phyloP scores from a whole-genome alignment of 257 asterid species.

The Apocynum venetum region DNA sequence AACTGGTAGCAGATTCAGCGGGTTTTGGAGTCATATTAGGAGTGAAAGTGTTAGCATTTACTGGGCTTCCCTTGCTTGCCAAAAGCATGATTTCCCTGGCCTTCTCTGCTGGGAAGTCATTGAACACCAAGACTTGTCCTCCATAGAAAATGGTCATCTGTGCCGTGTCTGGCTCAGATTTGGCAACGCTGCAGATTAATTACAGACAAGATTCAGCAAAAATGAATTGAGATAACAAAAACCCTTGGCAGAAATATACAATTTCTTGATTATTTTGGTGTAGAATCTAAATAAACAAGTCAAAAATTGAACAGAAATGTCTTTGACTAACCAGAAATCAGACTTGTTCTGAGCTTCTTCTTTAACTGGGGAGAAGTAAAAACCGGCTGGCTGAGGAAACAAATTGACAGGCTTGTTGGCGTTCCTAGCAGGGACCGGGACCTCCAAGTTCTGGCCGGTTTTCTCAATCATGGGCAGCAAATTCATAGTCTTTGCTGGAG shows the following conservation, averaged over 20 bases:
- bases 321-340: constrained; percentile 5
- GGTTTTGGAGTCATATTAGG: not conserved
- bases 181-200: constrained; percentile 9
- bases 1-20: constrained; percentile 18
- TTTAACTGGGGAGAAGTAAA: not conserved
- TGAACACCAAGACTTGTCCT: constrained; percentile 30
- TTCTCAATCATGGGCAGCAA: constrained; percentile 39
- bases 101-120: constrained; percentile 28
- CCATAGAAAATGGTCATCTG: constrained; percentile 34
- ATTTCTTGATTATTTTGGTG: not conserved
- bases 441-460: constrained; percentile 16
- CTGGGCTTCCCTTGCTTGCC: constrained; percentile 19
- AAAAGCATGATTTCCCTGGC: constrained; percentile 26
- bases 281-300: not conserved
- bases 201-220: not conserved
- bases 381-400: constrained; percentile 13
- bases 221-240: not conserved
- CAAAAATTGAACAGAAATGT: not conserved
- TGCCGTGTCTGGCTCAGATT: constrained; percentile 20
- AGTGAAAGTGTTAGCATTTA: not conserved
- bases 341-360: constrained; percentile 25
- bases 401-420: constrained; percentile 13
- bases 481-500: constrained; percentile 44
- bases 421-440: constrained; percentile 16
- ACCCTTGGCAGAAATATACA: not conserved